Conservation (phyloP, 2,329 filamentous ascomycete species). For the Ramichloridium luteum region DNA sequence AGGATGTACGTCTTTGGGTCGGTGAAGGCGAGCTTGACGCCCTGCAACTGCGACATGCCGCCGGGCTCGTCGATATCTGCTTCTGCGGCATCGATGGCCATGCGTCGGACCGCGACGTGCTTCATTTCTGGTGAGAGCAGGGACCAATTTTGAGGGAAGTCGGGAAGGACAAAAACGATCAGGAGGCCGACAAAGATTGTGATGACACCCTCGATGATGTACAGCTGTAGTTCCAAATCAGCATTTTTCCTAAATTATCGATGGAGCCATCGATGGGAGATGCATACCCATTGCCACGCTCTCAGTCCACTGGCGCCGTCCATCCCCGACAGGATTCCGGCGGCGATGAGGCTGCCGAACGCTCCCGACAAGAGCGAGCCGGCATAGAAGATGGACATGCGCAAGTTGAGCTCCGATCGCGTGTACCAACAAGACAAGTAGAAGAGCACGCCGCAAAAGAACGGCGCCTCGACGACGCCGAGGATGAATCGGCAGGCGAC, state of each 20-base stretch:
- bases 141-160: slow-evolving; percentile 30
- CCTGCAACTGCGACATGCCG: slow-evolving; percentile 36
- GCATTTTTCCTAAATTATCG: too few relatives aligned
- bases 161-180: slow-evolving; percentile 6
- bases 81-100: slow-evolving; percentile 40
- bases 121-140: slow-evolving; percentile 34
- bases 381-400: slow-evolving; percentile 54
- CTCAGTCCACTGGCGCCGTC: slow-evolving; percentile 43
- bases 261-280: too few relatives aligned
- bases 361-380: slow-evolving; percentile 59
- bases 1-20: slow-evolving; percentile 41
- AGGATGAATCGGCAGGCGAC: slow-evolving; percentile 44
- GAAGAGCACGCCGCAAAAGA: slow-evolving; percentile 37
- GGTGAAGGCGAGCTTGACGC: slow-evolving; percentile 39
- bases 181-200: slow-evolving; percentile 4
- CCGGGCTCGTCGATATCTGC: slow-evolving; percentile 38
- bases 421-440: slow-evolving; percentile 58
- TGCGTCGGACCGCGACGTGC: slow-evolving; percentile 34
- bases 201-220: slow-evolving; percentile 34
- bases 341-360: slow-evolving; percentile 51
- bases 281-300: slow-evolving; percentile 39
- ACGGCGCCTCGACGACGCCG: slow-evolving; percentile 48
- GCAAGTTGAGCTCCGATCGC: slow-evolving; percentile 52
- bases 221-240: too few relatives aligned
- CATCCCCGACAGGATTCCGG: slow-evolving; percentile 55